phyloP scores from a whole-genome alignment of 805 yeast genomes.

The Lachancea waltii region DNA sequence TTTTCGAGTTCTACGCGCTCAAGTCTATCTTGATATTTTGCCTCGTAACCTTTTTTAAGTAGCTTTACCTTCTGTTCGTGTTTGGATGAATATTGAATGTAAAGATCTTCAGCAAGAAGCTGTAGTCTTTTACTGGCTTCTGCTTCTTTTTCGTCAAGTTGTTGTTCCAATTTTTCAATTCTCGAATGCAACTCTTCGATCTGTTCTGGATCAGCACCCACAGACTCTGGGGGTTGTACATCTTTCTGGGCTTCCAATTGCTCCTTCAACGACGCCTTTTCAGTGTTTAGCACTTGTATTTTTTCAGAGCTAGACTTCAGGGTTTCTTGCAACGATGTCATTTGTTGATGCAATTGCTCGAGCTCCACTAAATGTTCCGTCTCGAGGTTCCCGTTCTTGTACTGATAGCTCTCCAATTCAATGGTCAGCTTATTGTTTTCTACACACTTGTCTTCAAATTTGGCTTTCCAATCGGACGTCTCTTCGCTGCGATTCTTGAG shows the following conservation, averaged over 20 bases:
- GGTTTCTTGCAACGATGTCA: constrained; percentile 30
- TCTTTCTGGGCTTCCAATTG: constrained; percentile 19
- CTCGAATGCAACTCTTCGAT: constrained; percentile 5
- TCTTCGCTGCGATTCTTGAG: constrained; percentile 30
- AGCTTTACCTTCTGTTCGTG: constrained; percentile 66
- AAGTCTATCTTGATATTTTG: constrained; percentile 43
- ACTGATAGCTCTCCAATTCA: constrained; percentile 27
- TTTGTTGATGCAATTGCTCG: constrained; percentile 32
- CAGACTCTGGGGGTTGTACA: not conserved
- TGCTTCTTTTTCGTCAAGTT: constrained; percentile 36
- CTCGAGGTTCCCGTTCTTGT: constrained; percentile 25
- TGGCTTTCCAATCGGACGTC: constrained; percentile 22
- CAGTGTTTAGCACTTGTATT: constrained; percentile 22
- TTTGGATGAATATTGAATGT: constrained; percentile 67
- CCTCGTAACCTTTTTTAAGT: constrained; percentile 52
- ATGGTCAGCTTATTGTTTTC: constrained; percentile 18
- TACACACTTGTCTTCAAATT: constrained; percentile 14
- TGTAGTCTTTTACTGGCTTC: constrained; percentile 51
- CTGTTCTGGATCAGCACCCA: constrained; percentile 8
- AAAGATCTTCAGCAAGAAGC: constrained; percentile 61
- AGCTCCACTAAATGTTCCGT: constrained; percentile 34
- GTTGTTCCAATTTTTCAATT: constrained; percentile 30
- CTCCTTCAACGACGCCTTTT: constrained; percentile 24
- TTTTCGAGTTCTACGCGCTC: constrained; percentile 39
- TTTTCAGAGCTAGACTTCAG: constrained; percentile 28